Base-by-base conservation (phyloP, 2,329 filamentous ascomycete genomes). In the Penicillium sp. region DNA sequence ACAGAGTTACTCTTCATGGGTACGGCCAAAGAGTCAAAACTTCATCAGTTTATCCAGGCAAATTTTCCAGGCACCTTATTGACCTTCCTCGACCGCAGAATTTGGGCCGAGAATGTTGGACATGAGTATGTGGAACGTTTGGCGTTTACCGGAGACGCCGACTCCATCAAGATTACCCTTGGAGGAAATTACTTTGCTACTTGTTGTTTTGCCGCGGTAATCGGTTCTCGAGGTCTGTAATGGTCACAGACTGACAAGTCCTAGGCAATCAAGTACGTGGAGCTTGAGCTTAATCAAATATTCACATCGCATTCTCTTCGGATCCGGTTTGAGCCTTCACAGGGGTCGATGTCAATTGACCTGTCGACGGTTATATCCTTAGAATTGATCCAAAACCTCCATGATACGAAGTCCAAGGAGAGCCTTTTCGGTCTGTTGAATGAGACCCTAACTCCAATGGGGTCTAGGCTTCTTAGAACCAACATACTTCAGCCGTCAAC, bases 261-360 rank as follows among this genome's bases (percentile, higher is more conserved):
- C 29, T 75, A 96, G 92, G 90, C 84, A 3, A 82, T 98, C 73
- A 92, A 91, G 70, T 96, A 91, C 73, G 85, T 96, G 51, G 91
- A 96, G 61, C 77, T 90, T 1, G 86, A 88, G 7, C 83, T 92
- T 64, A 83, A 83, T 4, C 83, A 90, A 63, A 86, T 84, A 0
- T 95, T 97, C 72, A 84, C 88, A 3, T 82, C 85, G n/a, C 90
- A 95, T 73, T 93, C 93, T 21, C 84, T 98, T 35, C 88, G 92
- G 3, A 90, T 98, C 71, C 90, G 88, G 65, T 97, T 96, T 68
- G 90, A 94, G 70, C 90, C 93, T 1, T 93, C 92, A 0, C 91
- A 96, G 72, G 91, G 94, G 26, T 91, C 92, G 0, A 97, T 98
- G 93, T 92, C 96, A 86, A 96, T 98, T 69, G 94, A 97, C 70